Evolutionary conservation across 2,329 filamentous ascomycete genomes (phyloP).

Genomic region (Plenodomus biglobosus): DNA sequence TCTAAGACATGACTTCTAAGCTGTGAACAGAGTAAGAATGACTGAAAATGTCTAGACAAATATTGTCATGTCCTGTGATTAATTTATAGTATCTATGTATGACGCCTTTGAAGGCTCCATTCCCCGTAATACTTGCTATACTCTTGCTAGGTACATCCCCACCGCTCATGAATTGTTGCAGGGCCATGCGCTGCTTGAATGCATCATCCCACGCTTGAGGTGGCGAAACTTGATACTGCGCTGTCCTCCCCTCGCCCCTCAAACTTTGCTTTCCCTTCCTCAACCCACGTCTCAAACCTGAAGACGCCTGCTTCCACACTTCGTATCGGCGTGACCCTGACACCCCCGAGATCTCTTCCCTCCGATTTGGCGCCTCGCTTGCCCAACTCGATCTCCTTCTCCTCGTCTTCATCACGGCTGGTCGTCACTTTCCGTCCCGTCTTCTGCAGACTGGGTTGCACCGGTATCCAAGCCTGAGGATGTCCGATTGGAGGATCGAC

Average conservation of each 20-base stretch:
- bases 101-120: too few species aligned
- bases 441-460: constrained; percentile 52
- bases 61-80: too few species aligned
- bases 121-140: too few species aligned
- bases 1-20: too few species aligned
- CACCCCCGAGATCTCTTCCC: constrained; percentile 52
- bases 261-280: constrained; percentile 61
- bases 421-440: constrained; percentile 28
- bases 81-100: too few species aligned
- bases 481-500: constrained; percentile 52
- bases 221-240: constrained; percentile 22
- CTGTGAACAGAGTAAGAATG: too few species aligned
- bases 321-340: constrained; percentile 62
- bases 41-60: too few species aligned
- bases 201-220: constrained; percentile 13
- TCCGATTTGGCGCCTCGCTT: constrained; percentile 17
- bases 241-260: constrained; percentile 21
- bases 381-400: constrained; percentile 11
- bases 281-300: constrained; percentile 69
- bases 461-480: constrained; percentile 62
- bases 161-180: background rate
- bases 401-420: constrained; percentile 15
- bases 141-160: too few species aligned
- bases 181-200: background rate
- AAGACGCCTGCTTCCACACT: constrained; percentile 66